A percentile compares a stretch with the other conserved stretches of the same genome.
Evolutionary conservation across 331 rosid species (phyloP).

Genomic region (Dryas integrifolia): DNA sequence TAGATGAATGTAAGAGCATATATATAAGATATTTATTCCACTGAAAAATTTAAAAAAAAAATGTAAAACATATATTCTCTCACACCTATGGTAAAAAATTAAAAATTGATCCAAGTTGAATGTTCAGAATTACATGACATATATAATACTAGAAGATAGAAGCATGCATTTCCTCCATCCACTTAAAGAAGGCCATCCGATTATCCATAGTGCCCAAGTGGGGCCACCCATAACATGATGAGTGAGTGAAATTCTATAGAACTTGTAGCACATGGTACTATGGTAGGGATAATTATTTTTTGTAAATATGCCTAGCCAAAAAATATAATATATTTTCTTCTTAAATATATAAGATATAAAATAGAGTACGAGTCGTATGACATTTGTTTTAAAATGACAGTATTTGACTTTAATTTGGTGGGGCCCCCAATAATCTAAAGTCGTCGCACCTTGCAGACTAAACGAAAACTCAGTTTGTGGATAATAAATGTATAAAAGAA

Average conservation of each 20-base stretch:
- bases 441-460: slow-evolving; percentile 24
- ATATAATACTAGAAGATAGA: neutral
- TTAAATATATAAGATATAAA: neutral
- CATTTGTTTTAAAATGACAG: neutral
- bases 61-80: too few species aligned
- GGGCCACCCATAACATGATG: neutral
- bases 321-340: neutral
- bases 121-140: neutral
- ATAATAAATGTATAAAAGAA: neutral
- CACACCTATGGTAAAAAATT: too few species aligned
- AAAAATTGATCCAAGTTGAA: too few species aligned
- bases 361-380: neutral
- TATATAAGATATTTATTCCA: too few species aligned
- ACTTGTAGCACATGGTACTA: neutral
- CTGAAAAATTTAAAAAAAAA: too few species aligned
- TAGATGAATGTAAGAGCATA: too few species aligned
- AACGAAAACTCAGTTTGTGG: neutral
- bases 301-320: neutral
- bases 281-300: slow-evolving; percentile 2
- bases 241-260: neutral
- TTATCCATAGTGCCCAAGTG: neutral
- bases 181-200: neutral
- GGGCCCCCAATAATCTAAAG: slow-evolving; percentile 26
- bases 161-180: neutral
- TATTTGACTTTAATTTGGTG: slow-evolving; percentile 16